These are phyloP conservation scores for Backusella liffmaniae DNA, from an alignment of 192 early-diverging fungal genomes.

Conservation along the genomic window DNA sequence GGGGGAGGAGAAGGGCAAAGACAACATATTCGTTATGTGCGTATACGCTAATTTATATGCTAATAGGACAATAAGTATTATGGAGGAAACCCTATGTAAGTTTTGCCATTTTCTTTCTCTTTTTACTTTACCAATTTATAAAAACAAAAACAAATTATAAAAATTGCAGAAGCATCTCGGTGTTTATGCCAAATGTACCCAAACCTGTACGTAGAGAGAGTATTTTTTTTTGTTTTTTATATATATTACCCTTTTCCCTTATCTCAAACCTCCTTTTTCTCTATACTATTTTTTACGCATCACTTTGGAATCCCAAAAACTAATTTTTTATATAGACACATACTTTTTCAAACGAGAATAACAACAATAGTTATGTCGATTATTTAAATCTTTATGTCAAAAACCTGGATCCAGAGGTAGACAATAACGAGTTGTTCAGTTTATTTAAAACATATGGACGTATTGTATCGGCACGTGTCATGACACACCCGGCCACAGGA, in stretches of 20 bases:
- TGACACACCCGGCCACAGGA: constrained; percentile 66
- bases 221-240: constrained; percentile 7
- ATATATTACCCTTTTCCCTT: not conserved
- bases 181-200: constrained; percentile 10
- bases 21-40: not conserved
- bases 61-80: constrained; percentile 12
- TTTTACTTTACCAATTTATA: not conserved
- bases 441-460: constrained; percentile 85
- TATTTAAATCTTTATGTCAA: constrained; percentile 93
- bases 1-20: not conserved
- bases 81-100: constrained; percentile 24
- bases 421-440: constrained; percentile 90
- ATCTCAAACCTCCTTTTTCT: not conserved
- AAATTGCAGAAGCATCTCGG: constrained; percentile 3
- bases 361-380: constrained; percentile 39
- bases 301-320: not conserved
- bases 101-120: not conserved
- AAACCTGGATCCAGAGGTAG: constrained; percentile 88
- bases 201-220: constrained; percentile 1
- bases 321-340: constrained; percentile 3
- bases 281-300: not conserved
- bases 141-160: not conserved
- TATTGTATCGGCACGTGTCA: constrained; percentile 91
- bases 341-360: not conserved
- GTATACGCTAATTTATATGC: not conserved